Percentiles rank a stretch among this genome's conserved stretches.
phyloP scores from a whole-genome alignment of 202 grass and related monocot genomes.

The Setaria italica region DNA sequence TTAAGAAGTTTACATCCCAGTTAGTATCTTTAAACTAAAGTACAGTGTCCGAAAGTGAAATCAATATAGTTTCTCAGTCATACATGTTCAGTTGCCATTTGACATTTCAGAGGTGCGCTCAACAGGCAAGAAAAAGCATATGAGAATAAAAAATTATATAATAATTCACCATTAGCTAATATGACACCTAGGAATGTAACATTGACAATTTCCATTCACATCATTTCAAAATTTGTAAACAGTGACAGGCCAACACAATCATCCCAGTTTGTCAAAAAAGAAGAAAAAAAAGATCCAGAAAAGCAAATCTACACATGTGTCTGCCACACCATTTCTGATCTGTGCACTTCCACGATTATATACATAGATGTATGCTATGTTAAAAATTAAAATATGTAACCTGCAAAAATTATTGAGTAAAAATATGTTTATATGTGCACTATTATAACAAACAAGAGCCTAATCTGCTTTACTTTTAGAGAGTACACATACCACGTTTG shows the following conservation, averaged over 20 bases:
- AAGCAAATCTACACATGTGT: constrained; percentile 11
- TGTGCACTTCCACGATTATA: background rate
- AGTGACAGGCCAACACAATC: background rate
- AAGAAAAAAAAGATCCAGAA: background rate
- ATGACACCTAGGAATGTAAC: constrained; percentile 14
- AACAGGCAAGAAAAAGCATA: background rate
- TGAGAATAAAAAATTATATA: background rate
- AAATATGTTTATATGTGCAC: background rate
- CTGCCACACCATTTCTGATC: background rate
- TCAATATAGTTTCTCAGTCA: constrained; percentile 6
- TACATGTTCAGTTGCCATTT: background rate
- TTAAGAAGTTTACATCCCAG: background rate
- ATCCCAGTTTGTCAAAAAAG: constrained; percentile 17
- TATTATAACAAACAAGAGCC: background rate
- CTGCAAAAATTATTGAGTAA: background rate
- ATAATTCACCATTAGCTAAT: constrained; percentile 1
- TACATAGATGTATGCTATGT: constrained; percentile 5
- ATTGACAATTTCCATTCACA: background rate
- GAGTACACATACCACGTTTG: background rate
- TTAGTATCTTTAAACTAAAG: background rate
- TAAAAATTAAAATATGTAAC: background rate
- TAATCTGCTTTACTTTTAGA: background rate
- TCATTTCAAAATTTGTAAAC: constrained; percentile 6
- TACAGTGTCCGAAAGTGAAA: background rate
- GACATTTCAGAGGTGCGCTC: background rate